Conservation (phyloP, 805 yeast species). For the Starmerella vaccinii region DNA sequence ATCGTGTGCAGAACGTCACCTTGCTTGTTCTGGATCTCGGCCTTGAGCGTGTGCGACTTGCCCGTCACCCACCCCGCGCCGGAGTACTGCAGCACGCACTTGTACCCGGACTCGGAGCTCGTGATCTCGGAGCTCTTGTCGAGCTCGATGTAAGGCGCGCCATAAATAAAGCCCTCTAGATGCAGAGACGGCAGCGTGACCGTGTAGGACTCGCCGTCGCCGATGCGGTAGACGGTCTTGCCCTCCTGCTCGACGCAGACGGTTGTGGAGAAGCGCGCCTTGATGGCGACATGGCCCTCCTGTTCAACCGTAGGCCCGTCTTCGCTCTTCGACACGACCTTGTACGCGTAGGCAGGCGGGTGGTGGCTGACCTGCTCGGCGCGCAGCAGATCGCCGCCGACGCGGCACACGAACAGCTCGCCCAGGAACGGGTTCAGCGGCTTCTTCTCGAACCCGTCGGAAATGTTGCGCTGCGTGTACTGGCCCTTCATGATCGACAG, state of each 20-base stretch:
- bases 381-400: conserved; percentile 75
- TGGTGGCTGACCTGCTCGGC: conserved; percentile 96
- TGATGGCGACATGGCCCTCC: conserved; percentile 85
- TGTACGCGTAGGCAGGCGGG: conserved; percentile 94
- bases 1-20: conserved; percentile 63
- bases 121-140: conserved; percentile 83
- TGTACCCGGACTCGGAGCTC: conserved; percentile 59
- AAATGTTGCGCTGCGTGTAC: conserved; percentile 84
- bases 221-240: conserved; percentile 57
- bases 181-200: conserved; percentile 91
- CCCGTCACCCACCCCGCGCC: conserved; percentile 96
- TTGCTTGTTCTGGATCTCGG: conserved; percentile 48
- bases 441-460: conserved; percentile 91
- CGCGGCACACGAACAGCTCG: conserved; percentile 83
- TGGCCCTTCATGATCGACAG: conserved; percentile 85
- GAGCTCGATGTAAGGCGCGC: conserved; percentile 88
- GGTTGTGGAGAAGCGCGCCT: conserved; percentile 70
- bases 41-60: conserved; percentile 86
- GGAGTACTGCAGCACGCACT: conserved; percentile 61
- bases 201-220: conserved; percentile 56
- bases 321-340: conserved; percentile 45
- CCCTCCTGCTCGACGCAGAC: conserved; percentile 86
- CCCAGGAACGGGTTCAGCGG: conserved; percentile 95
- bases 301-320: conserved; percentile 50
- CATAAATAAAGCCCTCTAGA: conserved; percentile 83